These are phyloP conservation scores for Elaeis oleifera DNA, from an alignment of 202 grass and related monocot genomes.

Conservation along the genomic window DNA sequence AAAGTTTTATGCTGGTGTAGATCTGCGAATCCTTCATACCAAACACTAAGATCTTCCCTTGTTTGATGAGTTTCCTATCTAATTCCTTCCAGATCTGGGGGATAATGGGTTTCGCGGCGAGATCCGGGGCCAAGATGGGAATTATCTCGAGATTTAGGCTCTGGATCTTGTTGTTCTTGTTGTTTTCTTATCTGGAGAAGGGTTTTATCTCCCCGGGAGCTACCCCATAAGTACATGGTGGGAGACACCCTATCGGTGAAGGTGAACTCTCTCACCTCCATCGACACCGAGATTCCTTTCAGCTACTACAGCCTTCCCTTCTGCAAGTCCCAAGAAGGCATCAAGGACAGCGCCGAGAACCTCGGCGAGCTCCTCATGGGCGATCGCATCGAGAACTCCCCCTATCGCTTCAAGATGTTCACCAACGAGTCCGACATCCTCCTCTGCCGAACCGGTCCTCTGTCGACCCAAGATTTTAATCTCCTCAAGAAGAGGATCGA, in stretches of 20 bases:
- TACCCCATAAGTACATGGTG: not conserved
- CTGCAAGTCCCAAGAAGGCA: not conserved
- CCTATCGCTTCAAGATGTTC: not conserved
- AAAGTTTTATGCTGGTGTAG: too few species aligned
- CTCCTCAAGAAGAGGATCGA: slow-evolving; percentile 1
- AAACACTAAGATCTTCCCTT: too few species aligned
- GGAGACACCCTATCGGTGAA: not conserved
- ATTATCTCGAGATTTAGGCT: too few species aligned
- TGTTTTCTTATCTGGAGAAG: not conserved
- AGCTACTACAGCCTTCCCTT: slow-evolving; percentile 4
- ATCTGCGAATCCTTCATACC: too few species aligned
- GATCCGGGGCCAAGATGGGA: too few species aligned
- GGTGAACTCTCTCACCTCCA: not conserved
- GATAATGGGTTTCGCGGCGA: too few species aligned
- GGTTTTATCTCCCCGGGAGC: slow-evolving; percentile 2
- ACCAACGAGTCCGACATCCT: slow-evolving; percentile 1
- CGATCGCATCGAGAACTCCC: slow-evolving; percentile 5
- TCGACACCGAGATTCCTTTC: slow-evolving; percentile 2
- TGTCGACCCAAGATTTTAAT: not conserved
- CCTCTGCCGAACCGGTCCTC: not conserved
- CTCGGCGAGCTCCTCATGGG: slow-evolving; percentile 4
- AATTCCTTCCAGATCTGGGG: too few species aligned
- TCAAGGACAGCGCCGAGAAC: slow-evolving; percentile 8
- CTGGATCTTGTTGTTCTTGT: too few species aligned
- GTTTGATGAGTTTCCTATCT: too few species aligned